Base-by-base conservation (phyloP, 1,284 basidiomycete species). In the Rhodotorula sp. region DNA sequence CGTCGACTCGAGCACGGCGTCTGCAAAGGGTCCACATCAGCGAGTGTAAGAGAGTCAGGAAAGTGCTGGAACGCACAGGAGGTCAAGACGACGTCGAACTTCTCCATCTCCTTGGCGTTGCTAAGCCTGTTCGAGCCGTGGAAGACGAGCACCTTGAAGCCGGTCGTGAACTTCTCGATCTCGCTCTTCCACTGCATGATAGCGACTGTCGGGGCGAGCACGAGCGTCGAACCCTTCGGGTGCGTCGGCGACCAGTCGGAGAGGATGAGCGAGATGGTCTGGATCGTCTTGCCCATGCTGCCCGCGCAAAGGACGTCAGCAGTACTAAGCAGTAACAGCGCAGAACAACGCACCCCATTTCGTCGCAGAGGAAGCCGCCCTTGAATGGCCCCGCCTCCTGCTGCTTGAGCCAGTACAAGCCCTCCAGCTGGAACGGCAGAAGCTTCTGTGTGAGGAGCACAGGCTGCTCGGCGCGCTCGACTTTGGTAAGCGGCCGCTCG, bases 181-280 rank as follows among this genome's bases (percentile, higher is more conserved):
- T 99, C 96, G 79, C 95, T 93, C 75, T 88, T 87, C 96, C 96
- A 99, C 82, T 99, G 95, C 88, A 99, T 94, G 73, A 99, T 88
- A 31, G 96, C 96, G 59, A 98, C 95, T 4, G 77, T 78, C 18
- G 81, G 81, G 5, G 95, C 95, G 46, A 99, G 85, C 28, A 99
- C 92, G 15, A 99, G 85, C 67, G 92, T 94, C 1, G 93, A 93
- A 79, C 87, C 89, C 72, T 85, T 82, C 31, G 71, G 65, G 52
- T 60, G 62, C 16, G 55, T 51, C 11, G 65, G 68, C 11, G 50
- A 50, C 58, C 85, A 81, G 78, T 92, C 89, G 0, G 89, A 88
- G 4, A 95, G 86, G 48, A 99, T 85, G 46, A 99, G 84, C 4
- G 93, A 86, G 61, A 99, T 94, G 76, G 95, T 94, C 79, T 99